Evolutionary conservation across 768 basidiomycete genomes (phyloP).

Genomic region (Auricularia auricula-judae): DNA sequence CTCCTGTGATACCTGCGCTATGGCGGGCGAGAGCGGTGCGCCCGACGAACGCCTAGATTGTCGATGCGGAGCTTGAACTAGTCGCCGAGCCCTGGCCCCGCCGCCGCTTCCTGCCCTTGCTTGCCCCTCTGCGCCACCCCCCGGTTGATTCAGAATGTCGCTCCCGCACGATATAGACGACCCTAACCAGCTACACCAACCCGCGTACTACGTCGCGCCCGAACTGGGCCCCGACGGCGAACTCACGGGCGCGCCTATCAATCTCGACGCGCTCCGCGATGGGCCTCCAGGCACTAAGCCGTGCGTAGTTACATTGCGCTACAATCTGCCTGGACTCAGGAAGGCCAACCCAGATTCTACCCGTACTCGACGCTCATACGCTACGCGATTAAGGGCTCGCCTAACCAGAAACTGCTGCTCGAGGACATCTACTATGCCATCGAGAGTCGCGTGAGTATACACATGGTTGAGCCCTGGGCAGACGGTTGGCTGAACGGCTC

Average conservation of each 20-base stretch:
- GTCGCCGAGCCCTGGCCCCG: not conserved
- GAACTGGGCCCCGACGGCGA: not conserved
- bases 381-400: slow-evolving; percentile 90
- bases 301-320: not conserved
- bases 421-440: slow-evolving; percentile 92
- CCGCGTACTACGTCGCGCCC: not conserved
- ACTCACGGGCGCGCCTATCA: slow-evolving; percentile 56
- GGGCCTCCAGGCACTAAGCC: slow-evolving; percentile 84
- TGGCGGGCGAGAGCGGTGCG: too few relatives aligned
- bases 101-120: not conserved
- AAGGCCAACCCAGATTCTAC: slow-evolving; percentile 37
- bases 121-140: not conserved
- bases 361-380: slow-evolving; percentile 86
- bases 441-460: slow-evolving; percentile 61
- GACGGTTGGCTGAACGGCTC: too few relatives aligned
- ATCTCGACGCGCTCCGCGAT: slow-evolving; percentile 76
- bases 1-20: too few relatives aligned
- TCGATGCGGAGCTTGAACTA: not conserved
- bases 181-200: not conserved
- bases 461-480: too few relatives aligned
- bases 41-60: not conserved
- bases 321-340: not conserved
- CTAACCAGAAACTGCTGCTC: slow-evolving; percentile 71
- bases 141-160: not conserved
- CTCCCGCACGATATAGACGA: not conserved